A percentile compares a stretch with the other conserved stretches of the same genome.
phyloP scores from a whole-genome alignment of 1,284 basidiomycete species.

The Austroboletus novae-zelandiae region DNA sequence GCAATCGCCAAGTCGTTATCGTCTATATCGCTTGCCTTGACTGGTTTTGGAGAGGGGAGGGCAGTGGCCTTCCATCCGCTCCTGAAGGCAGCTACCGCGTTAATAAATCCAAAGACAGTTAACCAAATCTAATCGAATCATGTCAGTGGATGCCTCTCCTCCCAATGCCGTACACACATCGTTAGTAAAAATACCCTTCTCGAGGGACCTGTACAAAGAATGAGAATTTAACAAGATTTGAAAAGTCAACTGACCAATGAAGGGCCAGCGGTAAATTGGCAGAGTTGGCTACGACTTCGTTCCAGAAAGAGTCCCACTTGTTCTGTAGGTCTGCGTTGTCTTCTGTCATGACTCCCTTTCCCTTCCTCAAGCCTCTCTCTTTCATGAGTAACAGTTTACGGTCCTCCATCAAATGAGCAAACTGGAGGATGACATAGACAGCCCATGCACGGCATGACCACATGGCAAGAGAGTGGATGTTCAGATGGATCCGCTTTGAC shows the following conservation, averaged over 20 bases:
- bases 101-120: slow-evolving; percentile 59
- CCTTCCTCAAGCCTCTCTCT: slow-evolving; percentile 55
- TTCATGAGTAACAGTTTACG: slow-evolving; percentile 52
- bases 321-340: slow-evolving; percentile 58
- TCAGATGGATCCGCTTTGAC: slow-evolving; percentile 42
- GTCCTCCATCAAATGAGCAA: slow-evolving; percentile 69
- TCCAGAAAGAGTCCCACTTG: slow-evolving; percentile 69
- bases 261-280: slow-evolving; percentile 78
- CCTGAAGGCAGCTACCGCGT: slow-evolving; percentile 63
- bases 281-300: slow-evolving; percentile 71
- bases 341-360: slow-evolving; percentile 46
- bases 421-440: slow-evolving; percentile 69
- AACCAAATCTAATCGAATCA: slow-evolving; percentile 51
- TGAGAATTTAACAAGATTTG: slow-evolving; percentile 1
- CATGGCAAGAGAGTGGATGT: slow-evolving; percentile 48
- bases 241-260: slow-evolving; percentile 64
- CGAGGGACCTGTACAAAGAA: slow-evolving; percentile 53
- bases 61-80: slow-evolving; percentile 76
- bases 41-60: slow-evolving; percentile 32
- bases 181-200: slow-evolving; percentile 63
- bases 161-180: slow-evolving; percentile 41
- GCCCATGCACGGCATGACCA: slow-evolving; percentile 82
- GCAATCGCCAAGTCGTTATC: slow-evolving; percentile 6
- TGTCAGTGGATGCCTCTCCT: not conserved
- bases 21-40: not conserved